Percentiles rank a stretch among this genome's conserved stretches.
Evolutionary conservation across 2,329 filamentous ascomycete species (phyloP).

Genomic region (Trichothecium roseum): DNA sequence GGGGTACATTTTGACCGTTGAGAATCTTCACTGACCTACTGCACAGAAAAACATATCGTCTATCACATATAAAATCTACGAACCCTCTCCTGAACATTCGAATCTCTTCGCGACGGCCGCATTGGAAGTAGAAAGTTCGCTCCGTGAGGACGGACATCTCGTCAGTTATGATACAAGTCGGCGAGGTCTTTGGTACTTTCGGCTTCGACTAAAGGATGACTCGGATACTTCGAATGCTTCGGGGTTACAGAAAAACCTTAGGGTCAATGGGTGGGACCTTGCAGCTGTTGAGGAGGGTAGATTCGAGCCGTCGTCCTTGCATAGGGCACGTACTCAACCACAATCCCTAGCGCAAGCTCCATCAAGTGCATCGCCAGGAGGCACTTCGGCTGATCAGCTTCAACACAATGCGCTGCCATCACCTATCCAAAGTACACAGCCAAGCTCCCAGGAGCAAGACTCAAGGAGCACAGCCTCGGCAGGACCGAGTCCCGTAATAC

Average conservation of each 20-base stretch:
- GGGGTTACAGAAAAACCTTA: constrained; percentile 15
- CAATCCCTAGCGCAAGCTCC: constrained; percentile 18
- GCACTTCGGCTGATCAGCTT: background rate
- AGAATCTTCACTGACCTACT: constrained; percentile 7
- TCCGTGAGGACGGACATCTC: constrained; percentile 42
- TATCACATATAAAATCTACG: constrained; percentile 45
- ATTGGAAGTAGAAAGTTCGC: constrained; percentile 38
- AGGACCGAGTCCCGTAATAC: constrained; percentile 1
- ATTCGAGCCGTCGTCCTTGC: constrained; percentile 38
- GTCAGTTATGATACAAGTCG: constrained; percentile 40
- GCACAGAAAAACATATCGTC: constrained; percentile 45
- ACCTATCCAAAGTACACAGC: constrained; percentile 1
- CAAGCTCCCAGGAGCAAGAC: constrained; percentile 17
- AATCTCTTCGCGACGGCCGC: constrained; percentile 33
- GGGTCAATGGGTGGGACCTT: constrained; percentile 33
- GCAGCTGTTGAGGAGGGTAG: constrained; percentile 35
- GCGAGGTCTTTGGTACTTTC: constrained; percentile 45
- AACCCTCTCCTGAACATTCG: constrained; percentile 31
- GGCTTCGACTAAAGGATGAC: constrained; percentile 31
- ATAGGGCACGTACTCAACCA: constrained; percentile 29
- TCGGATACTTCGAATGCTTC: constrained; percentile 9
- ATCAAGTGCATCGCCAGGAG: constrained; percentile 14
- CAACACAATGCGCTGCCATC: background rate
- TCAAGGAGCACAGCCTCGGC: constrained; percentile 13
- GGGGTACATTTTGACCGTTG: constrained; percentile 3